Evolutionary conservation across 108 stramenopile species (phyloP).

Genomic region (Mediolabrus comicus): DNA sequence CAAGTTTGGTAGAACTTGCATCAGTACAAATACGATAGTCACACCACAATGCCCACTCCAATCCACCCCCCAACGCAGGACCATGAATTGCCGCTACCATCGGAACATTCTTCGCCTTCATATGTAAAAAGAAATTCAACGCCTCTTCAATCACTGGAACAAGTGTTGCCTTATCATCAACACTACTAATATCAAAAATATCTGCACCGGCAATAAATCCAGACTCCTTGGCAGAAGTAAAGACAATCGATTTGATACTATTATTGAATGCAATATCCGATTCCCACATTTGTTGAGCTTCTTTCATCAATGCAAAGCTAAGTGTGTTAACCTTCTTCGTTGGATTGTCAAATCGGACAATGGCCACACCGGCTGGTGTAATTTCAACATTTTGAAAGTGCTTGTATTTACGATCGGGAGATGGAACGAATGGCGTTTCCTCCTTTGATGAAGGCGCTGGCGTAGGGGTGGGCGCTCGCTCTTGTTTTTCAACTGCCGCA

Average conservation of each 20-base stretch:
- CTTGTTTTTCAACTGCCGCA: not conserved
- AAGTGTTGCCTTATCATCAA: constrained; percentile 81
- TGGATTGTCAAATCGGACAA: constrained; percentile 92
- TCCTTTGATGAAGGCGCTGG: not conserved
- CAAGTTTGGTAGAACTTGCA: constrained; percentile 89
- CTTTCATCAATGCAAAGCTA: constrained; percentile 79
- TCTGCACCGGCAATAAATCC: constrained; percentile 99
- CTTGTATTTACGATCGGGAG: constrained; percentile 78
- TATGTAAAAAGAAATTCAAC: constrained; percentile 76
- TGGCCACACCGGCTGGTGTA: constrained; percentile 78
- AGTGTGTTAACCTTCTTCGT: constrained; percentile 93
- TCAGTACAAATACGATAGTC: constrained; percentile 97
- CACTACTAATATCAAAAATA: constrained; percentile 87
- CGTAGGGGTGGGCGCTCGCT: not conserved
- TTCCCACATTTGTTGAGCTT: constrained; percentile 85
- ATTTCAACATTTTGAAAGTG: constrained; percentile 84
- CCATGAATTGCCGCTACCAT: constrained; percentile 97
- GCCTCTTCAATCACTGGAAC: constrained; percentile 84
- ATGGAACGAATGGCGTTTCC: constrained; percentile 51
- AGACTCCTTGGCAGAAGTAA: constrained; percentile 93
- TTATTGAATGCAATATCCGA: constrained; percentile 63
- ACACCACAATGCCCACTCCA: constrained; percentile 99
- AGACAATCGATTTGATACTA: constrained; percentile 91
- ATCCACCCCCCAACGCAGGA: constrained; percentile 95
- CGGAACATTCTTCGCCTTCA: constrained; percentile 80